Conservation (phyloP, 2,329 filamentous ascomycete species). For the Fusarium sarcochroum region DNA sequence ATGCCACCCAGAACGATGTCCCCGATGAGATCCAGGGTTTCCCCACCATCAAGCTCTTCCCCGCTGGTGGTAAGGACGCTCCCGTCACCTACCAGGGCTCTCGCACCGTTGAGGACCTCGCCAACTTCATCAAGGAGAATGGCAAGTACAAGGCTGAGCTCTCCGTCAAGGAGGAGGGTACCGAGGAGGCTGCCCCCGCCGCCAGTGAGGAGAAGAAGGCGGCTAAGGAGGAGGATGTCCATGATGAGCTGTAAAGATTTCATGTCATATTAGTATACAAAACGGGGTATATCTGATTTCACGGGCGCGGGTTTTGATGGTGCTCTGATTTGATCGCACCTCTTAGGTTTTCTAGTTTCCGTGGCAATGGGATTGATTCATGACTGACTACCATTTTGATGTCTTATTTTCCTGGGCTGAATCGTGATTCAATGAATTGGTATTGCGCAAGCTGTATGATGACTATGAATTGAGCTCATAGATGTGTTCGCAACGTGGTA, state of each 20-base stretch:
- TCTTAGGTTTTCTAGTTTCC: slow-evolving; percentile 48
- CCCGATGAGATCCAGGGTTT: slow-evolving; percentile 97
- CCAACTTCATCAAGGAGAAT: slow-evolving; percentile 93
- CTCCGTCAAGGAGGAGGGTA: slow-evolving; percentile 66
- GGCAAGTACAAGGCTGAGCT: slow-evolving; percentile 88
- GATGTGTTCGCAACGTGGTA: slow-evolving; percentile 25
- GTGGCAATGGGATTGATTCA: slow-evolving; percentile 46
- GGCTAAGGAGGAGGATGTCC: slow-evolving; percentile 62
- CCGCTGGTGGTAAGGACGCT: slow-evolving; percentile 87
- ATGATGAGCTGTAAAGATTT: slow-evolving; percentile 81
- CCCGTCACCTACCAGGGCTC: slow-evolving; percentile 90
- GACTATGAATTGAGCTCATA: slow-evolving; percentile 21
- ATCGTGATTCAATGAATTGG: neutral
- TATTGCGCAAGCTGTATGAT: slow-evolving; percentile 3
- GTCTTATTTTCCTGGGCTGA: neutral
- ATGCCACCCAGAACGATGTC: slow-evolving; percentile 95
- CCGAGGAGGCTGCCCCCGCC: slow-evolving; percentile 68
- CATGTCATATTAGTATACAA: slow-evolving; percentile 47
- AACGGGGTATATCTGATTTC: slow-evolving; percentile 53
- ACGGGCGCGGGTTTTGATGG: slow-evolving; percentile 53
- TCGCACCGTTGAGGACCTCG: slow-evolving; percentile 91
- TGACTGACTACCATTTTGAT: slow-evolving; percentile 37
- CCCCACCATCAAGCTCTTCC: slow-evolving; percentile 99
- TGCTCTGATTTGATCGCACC: slow-evolving; percentile 44
- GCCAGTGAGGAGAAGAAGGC: slow-evolving; percentile 66